Evolutionary conservation across 768 basidiomycete species (phyloP), one percentile per base, ranked within the genome.

Genomic region (Boletellus sp.): DNA sequence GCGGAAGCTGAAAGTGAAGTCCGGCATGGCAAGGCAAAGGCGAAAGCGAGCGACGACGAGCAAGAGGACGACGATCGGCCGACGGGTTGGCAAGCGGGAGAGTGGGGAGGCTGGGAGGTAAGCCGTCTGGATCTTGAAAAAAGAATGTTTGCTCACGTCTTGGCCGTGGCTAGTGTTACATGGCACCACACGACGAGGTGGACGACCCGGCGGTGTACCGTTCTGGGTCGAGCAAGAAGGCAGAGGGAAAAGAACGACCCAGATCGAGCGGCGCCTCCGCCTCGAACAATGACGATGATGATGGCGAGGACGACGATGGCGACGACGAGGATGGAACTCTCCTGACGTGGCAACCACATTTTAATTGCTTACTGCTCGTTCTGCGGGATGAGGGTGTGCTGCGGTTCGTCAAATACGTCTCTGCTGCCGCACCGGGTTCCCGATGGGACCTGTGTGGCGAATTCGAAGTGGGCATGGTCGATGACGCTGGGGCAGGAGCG

Each of bases 121-220:
- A 4, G 77, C 34, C 7, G 12, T 13, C 33, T 24, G 9, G 3
- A 3, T 22, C 34, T 31, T 13, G 38, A 11, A 22, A 33, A 22
- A 13, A 11, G 10, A 9, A 20, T n/a, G n/a, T n/a, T n/a, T n/a
- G n/a, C 8, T 40, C 17, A 51, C 52, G 26, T 31, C 35, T 24
- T 32, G 45, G 8, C 12, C 0, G 48, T 13, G 19, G 45, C 7
- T 54, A 92, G 86, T 94, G 93, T 63, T 98, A 97, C 68, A 88
- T 96, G 81, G 89, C 93, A 2, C 90, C 91, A 36, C 92, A 95
- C 55, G 86, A 94, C 54, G 93, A 90, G 58, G 91, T 92, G 61
- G 94, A 95, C 55, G 94, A 98, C 66, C 94, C 94, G 13, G 92
- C 94, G 2, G 87, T 96, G 15, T 98, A 95, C 66, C 86, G 92